Evolutionary conservation across 2,329 filamentous ascomycete species (phyloP), one percentile per base, ranked within the genome.

Genomic region (Emmonsia crescens): DNA sequence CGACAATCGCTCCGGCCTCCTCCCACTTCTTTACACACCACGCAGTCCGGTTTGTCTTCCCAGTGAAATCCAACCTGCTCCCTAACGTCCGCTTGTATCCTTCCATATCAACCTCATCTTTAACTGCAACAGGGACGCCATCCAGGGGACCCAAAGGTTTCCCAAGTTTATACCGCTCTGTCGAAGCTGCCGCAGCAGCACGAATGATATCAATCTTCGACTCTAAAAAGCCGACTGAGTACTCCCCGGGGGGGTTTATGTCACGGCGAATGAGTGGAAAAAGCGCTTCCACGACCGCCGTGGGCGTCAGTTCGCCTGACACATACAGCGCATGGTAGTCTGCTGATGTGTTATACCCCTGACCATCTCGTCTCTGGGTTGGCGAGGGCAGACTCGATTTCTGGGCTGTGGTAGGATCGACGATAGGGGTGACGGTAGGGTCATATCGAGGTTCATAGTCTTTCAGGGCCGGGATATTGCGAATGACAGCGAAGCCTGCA

Each of bases 81-180:
- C 88, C 90, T 56, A 83, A 75, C 60, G 84, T 87, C 64, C 81
- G 83, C 58, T 83, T 81, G 71, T 91, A 92, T 16, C 88, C 89
- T 65, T 84, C 80, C 38, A 91, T 78, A 65, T 87, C 81, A 19
- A 87, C 81, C 69, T 96, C 90, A 70, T 95, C 91, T 75, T 96
- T 96, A 68, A 94, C 83, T 0, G 87, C 88, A 57, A 95, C 83
- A 0, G 91, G 91, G 0, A 96, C 84, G 14, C 91, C 91, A 68
- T 96, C 91, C 8, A 96, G 77, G 5, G 89, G 76, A 14, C 89
- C 81, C 19, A 91, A 73, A 0, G 85, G 81, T 64, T 81, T 80
- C 0, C 89, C 88, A 19, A 80, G 77, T 62, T 84, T 83, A 74
- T 88, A 96, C 54, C 91, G 80, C 70, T 83, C 79, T 0, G 90